Evolutionary conservation across 192 early-diverging fungal genomes (phyloP), one percentile per base, ranked within the genome.

Genomic region (Coemansia sp.): DNA sequence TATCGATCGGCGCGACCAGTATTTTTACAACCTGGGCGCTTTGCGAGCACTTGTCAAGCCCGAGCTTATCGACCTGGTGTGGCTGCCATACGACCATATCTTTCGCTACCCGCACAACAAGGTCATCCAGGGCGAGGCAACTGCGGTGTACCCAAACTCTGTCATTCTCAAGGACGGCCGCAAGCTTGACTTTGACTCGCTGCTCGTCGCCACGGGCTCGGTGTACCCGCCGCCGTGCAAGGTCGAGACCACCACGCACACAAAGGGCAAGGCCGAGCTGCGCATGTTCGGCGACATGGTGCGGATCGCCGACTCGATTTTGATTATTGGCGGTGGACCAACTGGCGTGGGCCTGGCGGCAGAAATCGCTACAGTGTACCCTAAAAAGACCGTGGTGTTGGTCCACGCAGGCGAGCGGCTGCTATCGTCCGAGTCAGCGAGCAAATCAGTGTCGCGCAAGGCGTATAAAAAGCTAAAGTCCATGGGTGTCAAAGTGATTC

Each of bases 341-440:
- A 85, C 87, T 8, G 93, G 89, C 33, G 68, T 91, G 34, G 93
- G 93, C 58, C 56, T 92, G 59, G 90, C 91, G 7, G 88, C 82
- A 1, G 93, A 95, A 68, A 82, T 82, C 22, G 70, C 70, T 8
- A 74, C 80, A 0, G 74, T 59, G 41, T 77, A 74, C 35, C 74
- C 74, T 4, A 46, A 65, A 37, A 82, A 82, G 46, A 66, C 53
- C 2, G 40, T 77, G 2, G 55, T 65, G 3, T 53, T 82, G 3
- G 70, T 68, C 19, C 80, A 82, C 60, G 54, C 60, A 1, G 67
- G 70, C 12, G 37, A 63, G 33, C 74, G 69, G 1, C 65, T 82
- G 11, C 27, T 82, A 58, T 69, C 70, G 17, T 68, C 67, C 3
- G 74, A 82, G 42, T 63, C 40, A 54, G 70, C 65, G 34, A 73